Conservation (phyloP, 73 alveolate species). For the Paramecium caudatum region DNA sequence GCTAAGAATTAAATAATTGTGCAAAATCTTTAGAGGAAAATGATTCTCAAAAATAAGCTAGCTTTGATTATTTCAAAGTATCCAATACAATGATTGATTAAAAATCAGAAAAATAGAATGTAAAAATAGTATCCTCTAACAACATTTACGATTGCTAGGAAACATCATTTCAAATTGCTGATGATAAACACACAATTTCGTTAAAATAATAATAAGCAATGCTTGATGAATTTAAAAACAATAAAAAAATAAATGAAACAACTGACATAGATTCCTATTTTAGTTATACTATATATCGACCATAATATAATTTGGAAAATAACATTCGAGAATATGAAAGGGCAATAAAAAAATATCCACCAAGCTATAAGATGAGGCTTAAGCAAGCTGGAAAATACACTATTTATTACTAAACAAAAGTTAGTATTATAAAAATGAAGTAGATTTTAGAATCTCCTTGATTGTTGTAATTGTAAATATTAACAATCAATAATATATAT, state of each 20-base stretch:
- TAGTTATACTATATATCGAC: slow-evolving; percentile 16
- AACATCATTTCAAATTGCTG: background rate
- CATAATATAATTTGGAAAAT: background rate
- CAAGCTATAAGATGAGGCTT: background rate
- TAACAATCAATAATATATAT: too few species aligned
- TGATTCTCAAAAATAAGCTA: background rate
- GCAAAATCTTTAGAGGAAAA: slow-evolving; percentile 6
- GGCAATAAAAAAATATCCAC: background rate
- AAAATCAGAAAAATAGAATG: background rate
- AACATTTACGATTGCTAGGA: background rate
- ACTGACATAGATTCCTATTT: slow-evolving; percentile 13
- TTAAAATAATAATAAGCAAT: background rate
- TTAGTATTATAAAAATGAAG: background rate
- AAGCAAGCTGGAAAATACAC: slow-evolving; percentile 4
- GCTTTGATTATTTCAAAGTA: background rate
- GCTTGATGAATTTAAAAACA: slow-evolving; percentile 30
- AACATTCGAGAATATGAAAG: background rate
- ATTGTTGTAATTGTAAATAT: too few species aligned
- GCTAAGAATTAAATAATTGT: slow-evolving; percentile 1
- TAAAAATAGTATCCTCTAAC: background rate
- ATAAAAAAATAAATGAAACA: background rate
- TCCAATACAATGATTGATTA: slow-evolving; percentile 4
- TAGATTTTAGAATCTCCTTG: background rate
- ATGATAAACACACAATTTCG: background rate
- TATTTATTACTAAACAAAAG: background rate